Percentiles rank a stretch among this genome's conserved stretches.
Evolutionary conservation across 1,284 basidiomycete genomes (phyloP).

Genomic region (Rhodotorula sp.): DNA sequence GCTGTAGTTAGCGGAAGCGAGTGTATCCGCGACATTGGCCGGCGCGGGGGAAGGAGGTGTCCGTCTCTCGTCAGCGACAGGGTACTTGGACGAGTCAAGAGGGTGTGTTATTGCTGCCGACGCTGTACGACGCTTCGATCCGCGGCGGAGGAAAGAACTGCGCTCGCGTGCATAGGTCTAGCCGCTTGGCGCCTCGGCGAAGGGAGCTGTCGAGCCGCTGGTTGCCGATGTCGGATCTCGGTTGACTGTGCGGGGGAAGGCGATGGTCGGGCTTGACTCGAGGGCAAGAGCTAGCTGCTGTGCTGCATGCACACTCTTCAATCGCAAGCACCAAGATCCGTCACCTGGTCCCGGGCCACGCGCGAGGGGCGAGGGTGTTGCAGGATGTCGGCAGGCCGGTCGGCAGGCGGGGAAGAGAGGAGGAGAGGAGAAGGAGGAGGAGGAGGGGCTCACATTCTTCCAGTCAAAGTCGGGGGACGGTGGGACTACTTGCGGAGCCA

Average conservation of each 20-base stretch:
- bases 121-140: no score
- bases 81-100: no score
- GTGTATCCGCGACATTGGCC: not conserved
- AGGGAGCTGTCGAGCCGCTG: not conserved
- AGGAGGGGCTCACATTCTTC: conserved; percentile 25
- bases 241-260: not conserved
- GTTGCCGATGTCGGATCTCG: not conserved
- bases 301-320: no score
- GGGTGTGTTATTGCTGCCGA: no score
- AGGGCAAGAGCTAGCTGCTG: no score
- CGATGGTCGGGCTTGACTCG: no score
- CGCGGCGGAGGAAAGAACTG: no score
- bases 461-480: conserved; percentile 38
- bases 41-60: no score
- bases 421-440: not conserved
- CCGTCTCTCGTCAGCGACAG: no score
- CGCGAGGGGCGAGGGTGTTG: no score
- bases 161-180: no score
- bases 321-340: not conserved
- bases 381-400: not conserved
- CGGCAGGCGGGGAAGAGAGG: not conserved
- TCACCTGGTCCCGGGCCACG: no score
- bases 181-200: not conserved
- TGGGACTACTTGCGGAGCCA: conserved; percentile 30
- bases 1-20: conserved; percentile 1